These are phyloP conservation scores for Aspergillus terreus DNA, from an alignment of 2,329 filamentous ascomycete species.

Conservation along the genomic window DNA sequence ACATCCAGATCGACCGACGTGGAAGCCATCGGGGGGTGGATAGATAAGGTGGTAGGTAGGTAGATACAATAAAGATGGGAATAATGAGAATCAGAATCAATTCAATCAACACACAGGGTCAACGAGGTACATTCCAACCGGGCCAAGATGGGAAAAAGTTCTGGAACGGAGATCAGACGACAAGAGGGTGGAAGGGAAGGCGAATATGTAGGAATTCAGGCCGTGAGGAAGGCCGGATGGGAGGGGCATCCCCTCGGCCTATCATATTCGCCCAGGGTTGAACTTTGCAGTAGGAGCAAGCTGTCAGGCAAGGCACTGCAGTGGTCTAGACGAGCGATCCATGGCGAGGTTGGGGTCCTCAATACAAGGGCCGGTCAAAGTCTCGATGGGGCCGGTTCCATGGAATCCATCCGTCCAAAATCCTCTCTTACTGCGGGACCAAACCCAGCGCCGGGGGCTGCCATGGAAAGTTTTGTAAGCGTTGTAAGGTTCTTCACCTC, in stretches of 20 bases:
- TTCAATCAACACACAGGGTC: no score
- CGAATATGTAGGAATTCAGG: background rate
- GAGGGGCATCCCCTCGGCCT: background rate
- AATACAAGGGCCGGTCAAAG: slow-evolving; percentile 8
- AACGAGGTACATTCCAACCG: background rate
- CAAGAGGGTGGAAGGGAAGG: background rate
- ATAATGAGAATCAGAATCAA: no score
- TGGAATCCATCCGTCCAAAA: slow-evolving; percentile 4
- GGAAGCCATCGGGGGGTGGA: slow-evolving; percentile 16
- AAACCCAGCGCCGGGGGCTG: background rate
- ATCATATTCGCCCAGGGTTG: background rate
- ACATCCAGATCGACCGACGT: slow-evolving; percentile 30
- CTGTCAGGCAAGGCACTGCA: slow-evolving; percentile 10
- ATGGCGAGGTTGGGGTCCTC: slow-evolving; percentile 5
- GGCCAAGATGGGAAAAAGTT: background rate
- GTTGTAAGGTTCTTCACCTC: background rate
- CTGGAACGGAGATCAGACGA: background rate
- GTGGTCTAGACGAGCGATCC: slow-evolving; percentile 7
- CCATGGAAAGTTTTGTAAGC: background rate
- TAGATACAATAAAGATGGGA: background rate
- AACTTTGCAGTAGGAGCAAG: slow-evolving; percentile 2
- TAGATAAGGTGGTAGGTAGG: background rate
- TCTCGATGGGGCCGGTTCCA: slow-evolving; percentile 8
- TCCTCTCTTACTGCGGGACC: slow-evolving; percentile 1
- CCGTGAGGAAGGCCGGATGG: background rate